Conservation (phyloP, 176 grass and related monocot genomes). For the Tillandsia fasciculata region DNA sequence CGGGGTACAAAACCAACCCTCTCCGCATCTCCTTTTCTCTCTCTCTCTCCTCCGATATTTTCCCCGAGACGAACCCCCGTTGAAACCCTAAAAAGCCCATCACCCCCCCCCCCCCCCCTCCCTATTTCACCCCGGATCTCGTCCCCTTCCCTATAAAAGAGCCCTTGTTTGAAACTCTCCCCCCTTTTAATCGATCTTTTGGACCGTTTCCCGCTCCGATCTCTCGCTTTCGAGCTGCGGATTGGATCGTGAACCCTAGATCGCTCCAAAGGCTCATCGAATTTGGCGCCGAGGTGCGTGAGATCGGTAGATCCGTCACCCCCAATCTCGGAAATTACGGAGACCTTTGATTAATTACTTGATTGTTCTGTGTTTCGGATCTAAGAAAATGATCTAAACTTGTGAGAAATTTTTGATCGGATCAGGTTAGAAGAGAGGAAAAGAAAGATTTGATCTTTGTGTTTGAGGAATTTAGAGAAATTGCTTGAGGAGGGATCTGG, state of each 20-base stretch:
- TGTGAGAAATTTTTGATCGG: conserved; percentile 7
- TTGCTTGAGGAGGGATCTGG: neutral
- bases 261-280: neutral
- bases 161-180: conserved; percentile 32
- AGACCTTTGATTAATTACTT: neutral
- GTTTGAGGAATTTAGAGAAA: neutral
- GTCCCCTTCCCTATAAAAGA: conserved; percentile 70
- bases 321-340: neutral
- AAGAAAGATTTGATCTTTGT: neutral
- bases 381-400: neutral
- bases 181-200: neutral
- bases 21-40: neutral
- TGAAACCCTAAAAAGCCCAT: conserved; percentile 23
- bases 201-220: conserved; percentile 33
- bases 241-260: neutral
- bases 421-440: neutral
- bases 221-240: conserved; percentile 8
- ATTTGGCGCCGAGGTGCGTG: conserved; percentile 4
- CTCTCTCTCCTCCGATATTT: neutral
- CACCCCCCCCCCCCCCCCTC: too few species aligned
- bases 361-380: neutral
- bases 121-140: neutral
- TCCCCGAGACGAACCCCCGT: conserved; percentile 2
- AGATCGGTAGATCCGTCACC: neutral
- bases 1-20: conserved; percentile 1